Percentiles rank a stretch among this genome's conserved stretches.
Conservation (phyloP, 108 stramenopile species). For the Skeletonema tropicum region DNA sequence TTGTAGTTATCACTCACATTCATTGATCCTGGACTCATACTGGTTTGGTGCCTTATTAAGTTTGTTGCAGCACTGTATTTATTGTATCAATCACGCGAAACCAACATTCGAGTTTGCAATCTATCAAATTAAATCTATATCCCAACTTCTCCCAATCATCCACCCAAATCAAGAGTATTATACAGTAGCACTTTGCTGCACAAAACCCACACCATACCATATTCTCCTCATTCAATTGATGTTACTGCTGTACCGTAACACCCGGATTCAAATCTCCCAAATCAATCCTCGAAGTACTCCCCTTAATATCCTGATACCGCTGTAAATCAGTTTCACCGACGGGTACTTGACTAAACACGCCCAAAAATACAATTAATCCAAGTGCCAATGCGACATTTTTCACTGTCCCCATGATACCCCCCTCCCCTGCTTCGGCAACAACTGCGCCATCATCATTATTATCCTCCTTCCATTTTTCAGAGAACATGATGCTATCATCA, state of each 20-base stretch:
- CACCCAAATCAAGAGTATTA: too few relatives aligned
- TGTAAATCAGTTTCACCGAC: slow-evolving; percentile 38
- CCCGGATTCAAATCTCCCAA: slow-evolving; percentile 52
- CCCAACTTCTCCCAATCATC: too few relatives aligned
- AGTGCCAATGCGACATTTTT: slow-evolving; percentile 25
- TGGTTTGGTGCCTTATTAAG: not conserved
- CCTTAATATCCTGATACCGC: slow-evolving; percentile 43
- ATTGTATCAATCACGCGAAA: too few relatives aligned
- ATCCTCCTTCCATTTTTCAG: slow-evolving; percentile 47
- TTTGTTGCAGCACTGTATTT: too few relatives aligned
- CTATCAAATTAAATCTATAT: too few relatives aligned
- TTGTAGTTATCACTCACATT: not conserved
- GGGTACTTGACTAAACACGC: slow-evolving; percentile 38
- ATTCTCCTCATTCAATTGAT: too few relatives aligned
- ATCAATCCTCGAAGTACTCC: slow-evolving; percentile 38
- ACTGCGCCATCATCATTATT: too few relatives aligned
- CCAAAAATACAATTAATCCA: slow-evolving; percentile 33
- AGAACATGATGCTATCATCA: slow-evolving; percentile 49
- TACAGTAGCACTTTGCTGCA: too few relatives aligned
- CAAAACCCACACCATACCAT: too few relatives aligned
- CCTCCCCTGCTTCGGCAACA: not conserved
- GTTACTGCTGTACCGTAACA: slow-evolving; percentile 20
- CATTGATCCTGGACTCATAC: not conserved
- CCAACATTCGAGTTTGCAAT: not conserved
- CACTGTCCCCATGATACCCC: slow-evolving; percentile 7